Evolutionary conservation across 805 yeast species (phyloP), one percentile per base, ranked within the genome.

Genomic region (Lipomyces orientalis): DNA sequence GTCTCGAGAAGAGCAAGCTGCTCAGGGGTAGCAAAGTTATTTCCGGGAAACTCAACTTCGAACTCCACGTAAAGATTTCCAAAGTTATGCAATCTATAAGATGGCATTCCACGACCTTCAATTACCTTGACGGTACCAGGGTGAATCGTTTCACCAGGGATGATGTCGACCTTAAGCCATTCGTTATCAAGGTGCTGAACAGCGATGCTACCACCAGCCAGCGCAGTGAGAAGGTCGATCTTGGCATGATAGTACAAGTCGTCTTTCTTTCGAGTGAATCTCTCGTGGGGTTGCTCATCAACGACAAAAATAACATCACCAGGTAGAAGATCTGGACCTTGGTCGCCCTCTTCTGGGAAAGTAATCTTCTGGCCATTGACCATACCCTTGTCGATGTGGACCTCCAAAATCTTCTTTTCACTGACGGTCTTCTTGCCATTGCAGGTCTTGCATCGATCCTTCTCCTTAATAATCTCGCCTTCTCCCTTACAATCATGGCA

Each of bases 51-150:
- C 78, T 90, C 92, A 76, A 95, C 86, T 72, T 87, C 88, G 81
- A 95, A 95, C 78, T 90, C 89, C 74, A 95, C 82, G 75, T 91
- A 87, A 82, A 95, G 85, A 82, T 92, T 87, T 81, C 99, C 99
- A 76, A 79, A 84, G 71, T 93, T 91, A 79, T 97, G 97, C 78
- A 86, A 89, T 81, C 95, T 88, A 81, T 85, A 89, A 73, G 94
- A 83, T 73, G 99, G 99, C 99, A 95, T 95, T 88, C 99, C 99
- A 81, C 94, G 93, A 75, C 88, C 91, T 74, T 90, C 92, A 71
- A 95, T 82, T 64, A 92, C 92, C 81, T 92, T 93, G 75, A 88
- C 82, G 54, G 83, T 78, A 71, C 91, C 97, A 61, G 98, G 98
- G 39, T 93, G 76, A 71, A 95, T 90, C 69, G 94, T 93, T 81